Evolutionary conservation across 352 stramenopile genomes (phyloP).

Genomic region (Peronospora belbahrii): DNA sequence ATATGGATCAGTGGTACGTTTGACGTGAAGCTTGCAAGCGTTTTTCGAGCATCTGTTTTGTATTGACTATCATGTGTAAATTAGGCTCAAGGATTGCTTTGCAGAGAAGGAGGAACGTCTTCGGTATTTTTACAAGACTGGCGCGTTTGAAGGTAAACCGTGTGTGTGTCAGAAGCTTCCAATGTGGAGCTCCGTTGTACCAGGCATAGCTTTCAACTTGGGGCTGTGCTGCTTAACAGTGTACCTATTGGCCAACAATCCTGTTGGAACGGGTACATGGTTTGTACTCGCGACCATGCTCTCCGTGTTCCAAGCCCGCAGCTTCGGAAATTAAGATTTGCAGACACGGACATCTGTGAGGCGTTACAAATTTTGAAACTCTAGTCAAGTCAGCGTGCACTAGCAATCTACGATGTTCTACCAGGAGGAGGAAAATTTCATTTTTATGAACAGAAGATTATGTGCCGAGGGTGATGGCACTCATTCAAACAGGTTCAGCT

Average conservation of each 20-base stretch:
- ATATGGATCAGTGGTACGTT: constrained; percentile 47
- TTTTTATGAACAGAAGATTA: not conserved
- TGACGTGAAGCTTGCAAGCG: not conserved
- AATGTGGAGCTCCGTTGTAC: constrained; percentile 22
- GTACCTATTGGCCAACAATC: constrained; percentile 25
- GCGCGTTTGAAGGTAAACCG: constrained; percentile 35
- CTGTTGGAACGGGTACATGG: constrained; percentile 27
- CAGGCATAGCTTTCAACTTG: constrained; percentile 36
- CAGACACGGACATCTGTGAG: not conserved
- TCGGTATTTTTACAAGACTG: constrained; percentile 54
- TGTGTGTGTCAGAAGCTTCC: constrained; percentile 25
- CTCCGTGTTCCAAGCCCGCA: constrained; percentile 40
- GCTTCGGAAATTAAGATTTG: constrained; percentile 35
- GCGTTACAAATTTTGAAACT: not conserved
- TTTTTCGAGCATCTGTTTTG: not conserved
- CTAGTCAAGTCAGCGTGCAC: not conserved
- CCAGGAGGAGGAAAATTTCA: not conserved
- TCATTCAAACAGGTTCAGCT: too few species aligned
- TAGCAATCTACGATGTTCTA: not conserved
- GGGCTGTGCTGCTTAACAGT: constrained; percentile 28
- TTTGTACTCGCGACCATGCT: constrained; percentile 37
- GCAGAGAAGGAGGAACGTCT: constrained; percentile 67
- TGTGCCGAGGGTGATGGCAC: too few species aligned
- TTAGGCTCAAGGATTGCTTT: constrained; percentile 56
- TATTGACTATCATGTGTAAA: constrained; percentile 2